Conservation (phyloP, 139 green algal species). For the Chlamydomonas applanata region DNA sequence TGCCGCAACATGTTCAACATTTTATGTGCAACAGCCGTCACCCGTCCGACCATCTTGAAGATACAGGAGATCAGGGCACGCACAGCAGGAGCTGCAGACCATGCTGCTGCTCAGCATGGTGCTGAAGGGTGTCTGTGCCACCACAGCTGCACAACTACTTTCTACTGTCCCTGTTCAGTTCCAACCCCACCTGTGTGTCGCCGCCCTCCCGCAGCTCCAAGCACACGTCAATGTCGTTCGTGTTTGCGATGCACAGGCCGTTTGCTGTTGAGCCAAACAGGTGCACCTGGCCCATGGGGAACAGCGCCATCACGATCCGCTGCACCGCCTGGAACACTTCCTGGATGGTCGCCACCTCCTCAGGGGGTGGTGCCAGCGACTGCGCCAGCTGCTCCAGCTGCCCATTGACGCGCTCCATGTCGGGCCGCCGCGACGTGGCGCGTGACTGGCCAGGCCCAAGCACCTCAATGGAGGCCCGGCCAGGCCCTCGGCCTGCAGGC, state of each 20-base stretch:
- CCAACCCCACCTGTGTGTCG: constrained; percentile 17
- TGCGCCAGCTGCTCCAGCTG: constrained; percentile 46
- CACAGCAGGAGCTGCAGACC: too few species aligned
- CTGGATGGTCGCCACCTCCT: constrained; percentile 46
- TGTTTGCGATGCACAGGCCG: constrained; percentile 60
- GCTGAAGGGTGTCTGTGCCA: too few species aligned
- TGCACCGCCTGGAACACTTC: constrained; percentile 40
- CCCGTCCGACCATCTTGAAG: too few species aligned
- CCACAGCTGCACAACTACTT: too few species aligned
- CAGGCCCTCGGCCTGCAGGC: neutral
- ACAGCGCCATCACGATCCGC: constrained; percentile 42
- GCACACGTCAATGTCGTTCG: constrained; percentile 81
- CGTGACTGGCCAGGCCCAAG: neutral
- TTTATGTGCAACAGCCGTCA: too few species aligned
- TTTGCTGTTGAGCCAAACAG: constrained; percentile 60
- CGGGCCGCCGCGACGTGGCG: constrained; percentile 4
- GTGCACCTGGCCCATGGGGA: constrained; percentile 34
- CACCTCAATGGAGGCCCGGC: neutral
- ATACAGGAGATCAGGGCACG: too few species aligned
- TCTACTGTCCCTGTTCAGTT: too few species aligned
- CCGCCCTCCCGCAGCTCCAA: constrained; percentile 46
- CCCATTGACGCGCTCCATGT: constrained; percentile 37
- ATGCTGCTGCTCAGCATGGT: too few species aligned
- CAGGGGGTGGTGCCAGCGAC: constrained; percentile 35
- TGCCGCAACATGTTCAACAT: too few species aligned